Evolutionary conservation across 495 filamentous ascomycete species (phyloP).

Genomic region (Hypoxylon lenormandii): DNA sequence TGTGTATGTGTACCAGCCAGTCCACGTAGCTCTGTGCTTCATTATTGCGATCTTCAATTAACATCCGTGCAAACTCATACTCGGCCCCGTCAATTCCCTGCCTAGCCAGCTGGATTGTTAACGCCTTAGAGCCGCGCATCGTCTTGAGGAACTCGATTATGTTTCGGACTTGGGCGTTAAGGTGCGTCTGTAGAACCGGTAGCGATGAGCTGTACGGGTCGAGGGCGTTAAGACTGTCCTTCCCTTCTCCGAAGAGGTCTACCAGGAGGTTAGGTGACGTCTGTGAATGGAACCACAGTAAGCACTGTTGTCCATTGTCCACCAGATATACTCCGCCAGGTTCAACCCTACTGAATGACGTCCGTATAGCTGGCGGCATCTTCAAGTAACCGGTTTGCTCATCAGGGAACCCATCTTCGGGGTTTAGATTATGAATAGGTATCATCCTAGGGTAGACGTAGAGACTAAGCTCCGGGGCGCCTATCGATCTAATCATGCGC

Average conservation of each 20-base stretch:
- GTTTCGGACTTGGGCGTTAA: constrained; percentile 95
- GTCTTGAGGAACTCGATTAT: constrained; percentile 86
- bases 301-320: constrained; percentile 92
- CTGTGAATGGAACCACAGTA: constrained; percentile 90
- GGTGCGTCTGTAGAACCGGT: constrained; percentile 86
- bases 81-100: constrained; percentile 96
- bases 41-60: constrained; percentile 96
- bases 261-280: constrained; percentile 80
- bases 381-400: constrained; percentile 82
- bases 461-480: constrained; percentile 82
- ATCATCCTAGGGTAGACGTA: constrained; percentile 97
- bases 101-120: constrained; percentile 89
- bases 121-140: constrained; percentile 83
- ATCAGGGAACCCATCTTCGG: constrained; percentile 87
- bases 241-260: constrained; percentile 87
- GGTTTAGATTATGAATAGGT: constrained; percentile 88
- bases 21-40: constrained; percentile 98
- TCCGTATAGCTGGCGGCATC: constrained; percentile 79
- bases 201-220: constrained; percentile 81
- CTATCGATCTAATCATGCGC: constrained; percentile 88
- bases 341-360: constrained; percentile 89
- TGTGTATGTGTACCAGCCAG: constrained; percentile 96
- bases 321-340: constrained; percentile 96
- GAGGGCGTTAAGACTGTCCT: constrained; percentile 75
- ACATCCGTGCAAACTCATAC: constrained; percentile 90